Base-by-base conservation (phyloP, 208 protist species). In the Borovskyia barvae region DNA sequence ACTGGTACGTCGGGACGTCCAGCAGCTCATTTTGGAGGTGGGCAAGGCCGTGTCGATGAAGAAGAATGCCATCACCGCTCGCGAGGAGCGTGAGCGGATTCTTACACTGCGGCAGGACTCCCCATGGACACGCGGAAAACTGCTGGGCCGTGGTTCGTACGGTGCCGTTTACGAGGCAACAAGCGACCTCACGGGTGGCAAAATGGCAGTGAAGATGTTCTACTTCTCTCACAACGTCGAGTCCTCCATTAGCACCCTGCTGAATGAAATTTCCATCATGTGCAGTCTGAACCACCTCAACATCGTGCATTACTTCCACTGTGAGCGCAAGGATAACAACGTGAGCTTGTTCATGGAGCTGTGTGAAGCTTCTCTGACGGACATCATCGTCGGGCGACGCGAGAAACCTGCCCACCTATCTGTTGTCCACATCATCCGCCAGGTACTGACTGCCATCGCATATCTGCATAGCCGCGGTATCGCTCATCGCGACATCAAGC, bases 401-500 rank as follows among this genome's bases (percentile, higher is more conserved):
- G 51, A 59, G 25, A 90, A 85, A 55, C 83, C 85, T 9, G 57
- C 60, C 7, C 51, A 85, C 28, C 52, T 95, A 47, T 79, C 81
- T 1, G 81, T 90, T 3, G 52, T 86, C 35, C 75, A 85, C 25
- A 88, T 97, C 52, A 90, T 98, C 68, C 90, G 85, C 3, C 96
- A 98, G 70, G 75, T 99, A 3, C 52, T 99, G 6, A 95, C 92
- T n/a, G 92, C 93, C 25, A 87, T 99, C 40, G 84, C 93, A n/a
- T 98, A 98, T 75, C 90, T 99, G 60, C 97, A 99, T 71, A 68
- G 78, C 39, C 96, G 98, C 46, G 97, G 94, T 30, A 98, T 99
- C 53, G 96, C 98, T n/a, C 98, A 99, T 72, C 75, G 98, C 25
- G 97, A 99, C 66, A 87, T 99, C 52, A 99, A 99, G 77, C 98